These are phyloP conservation scores for Lichtheimia ornata DNA, from an alignment of 371 early-diverging fungal species.

Conservation along the genomic window DNA sequence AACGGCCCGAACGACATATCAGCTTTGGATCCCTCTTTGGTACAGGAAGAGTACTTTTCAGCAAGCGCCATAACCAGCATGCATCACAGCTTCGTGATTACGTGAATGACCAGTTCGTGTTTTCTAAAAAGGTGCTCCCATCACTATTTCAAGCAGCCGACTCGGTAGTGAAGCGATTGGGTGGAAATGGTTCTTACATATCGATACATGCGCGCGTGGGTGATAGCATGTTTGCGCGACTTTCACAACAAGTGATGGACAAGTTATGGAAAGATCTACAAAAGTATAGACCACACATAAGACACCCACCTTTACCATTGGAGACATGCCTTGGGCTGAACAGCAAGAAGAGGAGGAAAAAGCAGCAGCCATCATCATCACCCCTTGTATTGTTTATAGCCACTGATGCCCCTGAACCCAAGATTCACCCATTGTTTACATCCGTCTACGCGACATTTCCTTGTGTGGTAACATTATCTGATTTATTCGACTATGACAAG, in stretches of 20 bases:
- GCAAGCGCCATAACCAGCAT: conserved; percentile 11
- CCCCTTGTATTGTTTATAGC: conserved; percentile 45
- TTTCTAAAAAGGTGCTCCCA: conserved; percentile 28
- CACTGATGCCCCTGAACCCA: conserved; percentile 38
- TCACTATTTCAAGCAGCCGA: conserved; percentile 42
- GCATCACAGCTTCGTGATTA: conserved; percentile 19
- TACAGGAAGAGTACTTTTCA: conserved; percentile 47
- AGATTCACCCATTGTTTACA: conserved; percentile 14
- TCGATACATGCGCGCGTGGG: conserved; percentile 57
- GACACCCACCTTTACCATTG: background rate
- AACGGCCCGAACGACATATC: conserved; percentile 42
- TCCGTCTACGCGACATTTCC: conserved; percentile 31
- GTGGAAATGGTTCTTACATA: conserved; percentile 50
- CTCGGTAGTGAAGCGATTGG: conserved; percentile 46
- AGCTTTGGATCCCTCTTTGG: conserved; percentile 64
- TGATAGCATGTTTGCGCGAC: conserved; percentile 53
- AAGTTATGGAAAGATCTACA: conserved; percentile 29
- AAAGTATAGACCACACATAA: conserved; percentile 25
- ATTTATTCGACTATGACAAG: conserved; percentile 28
- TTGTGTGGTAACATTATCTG: conserved; percentile 39
- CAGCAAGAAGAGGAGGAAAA: background rate
- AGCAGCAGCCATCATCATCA: conserved; percentile 7
- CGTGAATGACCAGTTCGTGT: conserved; percentile 31
- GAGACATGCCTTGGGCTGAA: background rate
- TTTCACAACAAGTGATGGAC: conserved; percentile 30